Conservation (phyloP, 2,329 filamentous ascomycete genomes). For the Clarireedia paspali region DNA sequence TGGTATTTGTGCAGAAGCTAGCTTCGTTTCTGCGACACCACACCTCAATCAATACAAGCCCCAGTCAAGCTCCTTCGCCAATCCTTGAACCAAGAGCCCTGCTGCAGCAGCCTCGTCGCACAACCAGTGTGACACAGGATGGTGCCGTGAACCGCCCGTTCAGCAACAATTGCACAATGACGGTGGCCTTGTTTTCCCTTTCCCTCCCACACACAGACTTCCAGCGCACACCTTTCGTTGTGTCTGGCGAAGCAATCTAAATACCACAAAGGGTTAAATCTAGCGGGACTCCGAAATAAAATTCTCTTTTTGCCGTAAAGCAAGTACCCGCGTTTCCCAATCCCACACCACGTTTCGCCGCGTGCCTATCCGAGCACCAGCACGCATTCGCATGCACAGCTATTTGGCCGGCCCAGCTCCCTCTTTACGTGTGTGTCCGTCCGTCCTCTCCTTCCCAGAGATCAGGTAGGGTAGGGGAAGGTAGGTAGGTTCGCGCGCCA, state of each 20-base stretch:
- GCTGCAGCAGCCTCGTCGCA: conserved; percentile 23
- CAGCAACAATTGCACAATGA: conserved; percentile 23
- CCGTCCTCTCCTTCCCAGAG: conserved; percentile 2
- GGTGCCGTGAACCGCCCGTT: conserved; percentile 21
- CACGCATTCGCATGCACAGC: conserved; percentile 27
- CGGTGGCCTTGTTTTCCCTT: conserved; percentile 21
- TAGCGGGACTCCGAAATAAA: conserved; percentile 8
- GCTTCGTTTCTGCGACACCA: conserved; percentile 25
- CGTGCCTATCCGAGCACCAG: conserved; percentile 27
- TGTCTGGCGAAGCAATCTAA: conserved; percentile 10
- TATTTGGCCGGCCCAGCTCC: conserved; percentile 4
- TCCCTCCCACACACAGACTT: conserved; percentile 7
- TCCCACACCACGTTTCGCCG: conserved; percentile 27
- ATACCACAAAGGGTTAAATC: conserved; percentile 12
- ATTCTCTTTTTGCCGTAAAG: conserved; percentile 13
- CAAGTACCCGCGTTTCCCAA: conserved; percentile 21
- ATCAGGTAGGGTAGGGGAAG: conserved; percentile 1
- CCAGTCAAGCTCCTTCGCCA: conserved; percentile 20
- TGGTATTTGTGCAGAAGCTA: conserved; percentile 17
- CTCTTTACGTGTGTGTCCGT: neutral
- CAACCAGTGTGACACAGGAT: conserved; percentile 20
- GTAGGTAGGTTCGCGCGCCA: neutral
- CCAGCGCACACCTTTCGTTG: conserved; percentile 16
- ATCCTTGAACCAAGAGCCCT: conserved; percentile 20
- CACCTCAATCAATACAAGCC: conserved; percentile 24